Evolutionary conservation across 495 filamentous ascomycete species (phyloP), one percentile per base, ranked within the genome.

Genomic region (Darksidea phi): DNA sequence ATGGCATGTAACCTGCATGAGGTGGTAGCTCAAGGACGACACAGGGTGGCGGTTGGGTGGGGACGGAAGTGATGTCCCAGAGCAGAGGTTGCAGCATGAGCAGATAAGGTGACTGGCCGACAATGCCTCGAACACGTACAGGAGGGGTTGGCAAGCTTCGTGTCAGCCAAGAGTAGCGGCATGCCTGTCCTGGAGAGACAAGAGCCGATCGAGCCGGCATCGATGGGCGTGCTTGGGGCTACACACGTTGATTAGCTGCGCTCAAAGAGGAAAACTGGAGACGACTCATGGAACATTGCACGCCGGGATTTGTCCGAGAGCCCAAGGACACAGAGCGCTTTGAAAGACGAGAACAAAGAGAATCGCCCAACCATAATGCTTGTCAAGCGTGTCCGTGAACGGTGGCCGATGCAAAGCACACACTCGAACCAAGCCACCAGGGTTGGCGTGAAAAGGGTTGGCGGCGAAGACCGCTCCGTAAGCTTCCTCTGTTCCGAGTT

Each of bases 31-130:
- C 64, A 64, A 58, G 53, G 23, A 37, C 56, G 59, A 60, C 54
- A 60, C 57, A 53, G 28, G n/a, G 47, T 61, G 64, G 61, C 47
- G 54, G 59, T 15, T 57, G 50, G 48, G 53, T 48, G 67, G 54
- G 64, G 62, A 55, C 64, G 52, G 57, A 65, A 47, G 45, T 64
- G 54, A 63, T 61, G 48, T 53, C 60, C 54, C n/a, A 24, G 53
- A 61, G 34, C 6, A 43, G 59, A 38, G 38, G 57, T 67, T 65
- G 67, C 67, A 70, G 64, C 58, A 63, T 53, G 54, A 63, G 55
- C 51, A 63, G 68, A 70, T 70, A 68, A 70, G 61, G 65, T 70
- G 68, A 70, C 68, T 68, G 68, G 66, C 28, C 48, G 59, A 57
- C 53, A 57, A 63, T 66, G 59, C 63, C 54, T 66, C 48, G 52